Base-by-base conservation (phyloP, 305 asterid species). In the Stenogyne calaminthoides region DNA sequence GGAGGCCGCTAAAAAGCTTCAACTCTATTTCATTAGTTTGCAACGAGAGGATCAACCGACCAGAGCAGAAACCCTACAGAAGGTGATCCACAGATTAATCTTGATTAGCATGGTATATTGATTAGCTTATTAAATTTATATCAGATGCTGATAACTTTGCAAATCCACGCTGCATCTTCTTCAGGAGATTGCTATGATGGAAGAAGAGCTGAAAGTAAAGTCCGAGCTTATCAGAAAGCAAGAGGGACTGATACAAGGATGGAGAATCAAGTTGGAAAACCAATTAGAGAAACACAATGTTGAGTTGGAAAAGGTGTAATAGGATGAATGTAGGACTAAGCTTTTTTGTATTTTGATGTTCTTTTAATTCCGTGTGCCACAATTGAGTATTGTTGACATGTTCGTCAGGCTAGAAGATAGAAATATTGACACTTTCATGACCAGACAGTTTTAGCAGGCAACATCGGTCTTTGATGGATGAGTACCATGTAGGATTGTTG, bases 1-100 rank as follows among this genome's bases (percentile, higher is more conserved):
- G 98, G 98, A 90, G 80, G 98, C 98, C 12, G 99, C 99, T 10
- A 92, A 89, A 77, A 92, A 83, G 81, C 95, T 95, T 77, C 99
- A 95, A 80, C 93, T 95, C 67, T 84, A 84, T 78, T 90, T 92
- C 62, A 88, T 88, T 73, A 78, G 98, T 60, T 84, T 95, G 87
- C 98, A 90, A 70, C 88, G 99, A 0, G 95, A 90, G 76, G 94
- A 92, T 63, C 92, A 77, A 75, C 98, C 99, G 15, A 81, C 89
- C 51, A 85, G 79, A 80, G 89, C 79, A 49, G 98, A 89, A 82
- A 84, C 84, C 76, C 88, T 95, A 11, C 84, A 67, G 51, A 91
- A 86, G 98, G 99, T 92, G 81, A 67, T 65, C 40, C 58, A 64
- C 9, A 20, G 32, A 65, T 73, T 16, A 64, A 7, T 40, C 34